A percentile compares a stretch with the other conserved stretches of the same genome.
Conservation (phyloP, 2,329 filamentous ascomycete genomes). For the Colletotrichum horii region DNA sequence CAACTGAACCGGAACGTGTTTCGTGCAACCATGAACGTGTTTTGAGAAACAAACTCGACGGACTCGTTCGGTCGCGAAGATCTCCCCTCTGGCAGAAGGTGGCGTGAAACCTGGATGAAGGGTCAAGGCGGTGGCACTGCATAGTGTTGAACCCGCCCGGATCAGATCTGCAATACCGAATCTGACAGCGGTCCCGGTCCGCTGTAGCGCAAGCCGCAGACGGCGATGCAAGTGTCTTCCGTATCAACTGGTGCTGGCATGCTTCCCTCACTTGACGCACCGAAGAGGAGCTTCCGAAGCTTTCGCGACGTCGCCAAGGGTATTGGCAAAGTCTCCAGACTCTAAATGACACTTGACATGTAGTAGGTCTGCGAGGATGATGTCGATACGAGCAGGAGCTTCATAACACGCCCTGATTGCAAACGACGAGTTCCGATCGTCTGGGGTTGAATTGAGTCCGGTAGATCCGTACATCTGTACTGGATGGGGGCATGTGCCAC, state of each 20-base stretch:
- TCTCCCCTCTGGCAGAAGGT: neutral
- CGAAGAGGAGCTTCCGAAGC: neutral
- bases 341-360: neutral
- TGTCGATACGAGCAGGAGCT: neutral
- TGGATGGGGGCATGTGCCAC: neutral
- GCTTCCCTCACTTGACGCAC: neutral
- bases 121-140: constrained; percentile 21
- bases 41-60: neutral
- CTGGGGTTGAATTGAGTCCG: neutral
- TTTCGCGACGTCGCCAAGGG: constrained; percentile 7
- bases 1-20: neutral
- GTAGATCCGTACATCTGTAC: neutral
- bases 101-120: constrained; percentile 4
- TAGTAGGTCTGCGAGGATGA: neutral
- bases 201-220: neutral
- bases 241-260: neutral
- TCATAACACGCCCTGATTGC: neutral
- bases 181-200: neutral
- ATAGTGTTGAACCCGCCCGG: neutral
- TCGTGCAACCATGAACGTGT: neutral
- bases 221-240: neutral
- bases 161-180: constrained; percentile 13
- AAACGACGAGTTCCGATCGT: neutral
- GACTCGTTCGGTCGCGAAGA: neutral
- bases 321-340: neutral